phyloP scores from a whole-genome alignment of 148 eudicot species.

The Fallopia convolvulus region DNA sequence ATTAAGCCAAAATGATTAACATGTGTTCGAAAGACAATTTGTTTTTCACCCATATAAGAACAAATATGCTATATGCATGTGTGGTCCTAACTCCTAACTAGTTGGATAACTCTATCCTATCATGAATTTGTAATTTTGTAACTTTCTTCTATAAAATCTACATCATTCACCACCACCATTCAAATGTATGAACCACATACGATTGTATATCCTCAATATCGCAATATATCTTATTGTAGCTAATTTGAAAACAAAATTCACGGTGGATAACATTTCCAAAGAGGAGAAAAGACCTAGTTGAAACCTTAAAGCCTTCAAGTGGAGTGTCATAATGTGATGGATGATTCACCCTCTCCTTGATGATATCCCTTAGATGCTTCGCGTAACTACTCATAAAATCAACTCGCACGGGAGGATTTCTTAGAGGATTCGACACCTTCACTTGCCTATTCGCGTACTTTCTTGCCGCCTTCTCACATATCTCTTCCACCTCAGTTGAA shows the following conservation, averaged over 20 bases:
- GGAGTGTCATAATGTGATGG: slow-evolving; percentile 72
- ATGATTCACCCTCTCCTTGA: slow-evolving; percentile 82
- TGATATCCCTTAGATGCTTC: slow-evolving; percentile 66
- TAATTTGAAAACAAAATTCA: background rate
- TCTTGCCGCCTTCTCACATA: slow-evolving; percentile 68
- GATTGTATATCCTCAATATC: background rate
- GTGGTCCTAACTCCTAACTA: slow-evolving; percentile 8
- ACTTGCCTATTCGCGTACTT: slow-evolving; percentile 65
- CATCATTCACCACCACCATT: background rate
- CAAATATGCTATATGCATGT: background rate
- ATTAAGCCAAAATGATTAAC: too few species aligned
- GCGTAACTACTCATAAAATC: slow-evolving; percentile 77
- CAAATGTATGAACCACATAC: background rate
- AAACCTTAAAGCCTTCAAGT: slow-evolving; percentile 74
- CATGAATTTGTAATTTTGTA: background rate
- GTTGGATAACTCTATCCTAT: slow-evolving; percentile 1
- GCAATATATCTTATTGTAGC: background rate
- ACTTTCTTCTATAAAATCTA: background rate
- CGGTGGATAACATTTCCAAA: background rate
- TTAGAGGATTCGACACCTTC: slow-evolving; percentile 47
- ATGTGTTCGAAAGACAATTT: background rate
- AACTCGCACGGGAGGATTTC: slow-evolving; percentile 41
- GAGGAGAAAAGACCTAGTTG: background rate
- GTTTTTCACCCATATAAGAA: background rate
- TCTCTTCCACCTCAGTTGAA: slow-evolving; percentile 70